Base-by-base conservation (phyloP, 768 basidiomycete species). In the Lentinus tigrinus region DNA sequence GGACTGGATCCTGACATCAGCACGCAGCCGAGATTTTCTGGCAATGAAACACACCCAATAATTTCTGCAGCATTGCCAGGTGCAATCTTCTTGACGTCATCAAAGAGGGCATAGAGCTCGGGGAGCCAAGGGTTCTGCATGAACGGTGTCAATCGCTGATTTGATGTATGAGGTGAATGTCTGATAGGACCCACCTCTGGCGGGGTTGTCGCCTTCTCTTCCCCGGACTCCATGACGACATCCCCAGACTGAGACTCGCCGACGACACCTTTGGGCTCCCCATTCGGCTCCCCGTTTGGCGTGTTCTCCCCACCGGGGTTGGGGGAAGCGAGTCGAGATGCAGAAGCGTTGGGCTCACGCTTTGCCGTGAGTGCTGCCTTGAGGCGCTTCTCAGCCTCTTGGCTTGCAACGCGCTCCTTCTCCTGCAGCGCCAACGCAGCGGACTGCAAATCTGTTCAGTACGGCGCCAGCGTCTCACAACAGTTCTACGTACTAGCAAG, bases 321-420 rank as follows among this genome's bases (percentile, higher is more conserved):
- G 3, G 89, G 88, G 1, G 89, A 89, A 17, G 87, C 84, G 17
- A 87, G 72, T 24, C 89, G 83, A 11, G 89, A 85, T 16, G 73
- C 68, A 13, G 78, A 67, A 4, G 72, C 61, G 37, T 77, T 78
- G 3, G 90, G 88, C 63, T 91, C 89, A 51, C 88, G 80, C 69
- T 93, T 92, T 5, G 89, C 89, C 10, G 84, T 84, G 54, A 93
- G 75, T 16, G 88, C 84, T 10, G 91, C 90, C 70, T 91, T 93
- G 58, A 93, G 76, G 17, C 89, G 85, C 64, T 85, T 91, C 71
- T 93, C 91, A 2, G 85, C 85, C 68, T 89, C 90, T 69, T 91
- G 86, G 54, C 79, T 85, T 3, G 87, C 87, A 16, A 79, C 70
- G 10, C 84, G 80, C 54, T 89, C 87, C 69, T 86, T 84, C 64